Base-by-base conservation (phyloP, 495 filamentous ascomycete genomes). In the Aspergillus bridgeri region DNA sequence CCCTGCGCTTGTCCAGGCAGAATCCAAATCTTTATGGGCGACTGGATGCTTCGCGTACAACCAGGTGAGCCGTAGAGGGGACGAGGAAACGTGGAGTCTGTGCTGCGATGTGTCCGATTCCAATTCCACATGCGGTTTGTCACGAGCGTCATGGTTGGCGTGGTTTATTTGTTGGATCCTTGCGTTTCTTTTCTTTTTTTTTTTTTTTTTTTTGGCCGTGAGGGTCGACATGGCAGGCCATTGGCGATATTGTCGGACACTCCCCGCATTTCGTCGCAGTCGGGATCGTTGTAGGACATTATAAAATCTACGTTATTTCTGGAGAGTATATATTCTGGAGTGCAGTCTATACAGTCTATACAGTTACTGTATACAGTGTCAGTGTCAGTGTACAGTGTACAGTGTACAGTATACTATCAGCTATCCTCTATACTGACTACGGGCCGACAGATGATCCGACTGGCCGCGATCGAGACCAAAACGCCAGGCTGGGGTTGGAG, bases 401-500 rank as follows among this genome's bases (percentile, higher is more conserved):
- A n/a, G n/a, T n/a, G n/a, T n/a, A n/a, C n/a, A n/a, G n/a, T n/a
- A n/a, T n/a, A n/a, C 6, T 23, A 15, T 21, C 48, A 8, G 6
- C 6, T 3, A 11, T 17, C 9, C 3, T 43, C 33, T 1, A n/a
- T n/a, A n/a, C n/a, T n/a, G n/a, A n/a, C n/a, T n/a, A 23, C 65
- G 65, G 65, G 29, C 65, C 65, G 65, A 61, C 38, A 5, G 29
- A 57, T 61, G 42, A 57, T 59, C 62, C 65, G 60, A 51, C 29
- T 27, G 54, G 56, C 58, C 42, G 59, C 57, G 60, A 64, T 67
- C 65, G 58, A 67, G 65, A 67, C 65, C 58, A 56, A 47, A 59
- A 59, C 27, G 27, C 3, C 25, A 27, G 25, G 7, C 25, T 27
- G 27, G 6, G 27, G 3, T 29, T 27, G 51, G 48, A 59, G n/a